Evolutionary conservation across 148 eudicot species (phyloP), one percentile per base, ranked within the genome.

Genomic region (Amaranthus palmeri): DNA sequence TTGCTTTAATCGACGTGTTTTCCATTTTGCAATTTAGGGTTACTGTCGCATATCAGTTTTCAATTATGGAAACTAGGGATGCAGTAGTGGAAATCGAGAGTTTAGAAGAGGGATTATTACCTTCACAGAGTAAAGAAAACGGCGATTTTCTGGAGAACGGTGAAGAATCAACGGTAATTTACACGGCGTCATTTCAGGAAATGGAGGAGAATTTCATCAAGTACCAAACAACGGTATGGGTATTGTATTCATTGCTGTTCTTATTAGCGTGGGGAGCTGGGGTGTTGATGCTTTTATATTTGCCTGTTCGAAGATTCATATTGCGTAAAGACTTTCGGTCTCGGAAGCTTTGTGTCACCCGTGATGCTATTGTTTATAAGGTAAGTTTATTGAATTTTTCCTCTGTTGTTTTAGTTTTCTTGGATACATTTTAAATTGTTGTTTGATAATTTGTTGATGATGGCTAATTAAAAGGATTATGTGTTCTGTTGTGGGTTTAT

Each of bases 261-360:
- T 61, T 92, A n/a, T 80, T 92, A 76, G 96, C 89, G 14, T 92
- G 93, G 96, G 98, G 97, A 47, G 69, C 88, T 73, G 97, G 97
- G 48, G 43, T 92, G 6, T 68, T 92, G 70, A 92, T 92, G 97
- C 52, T 92, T 60, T 40, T 90, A 14, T 92, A 90, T 75, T 67
- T 90, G 68, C 98, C 98, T 4, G 65, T 92, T 50, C 85, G 96
- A 67, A 80, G 93, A 49, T 87, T 86, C 46, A 79, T 90, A 6
- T 58, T 88, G 79, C 87, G 88, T 2, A 81, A 76, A 70, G 96
- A 86, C 52, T 62, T 92, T 57, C 86, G 83, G 3, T 92, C 98
- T 2, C 74, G 92, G 15, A 83, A 81, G 65, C 88, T 92, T 72
- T 92, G 80, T 81, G 61, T 92, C 74, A 90, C 96, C 15, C 72